Conservation (phyloP, 1,284 basidiomycete species). For the Paramarasmius palmivorus region DNA sequence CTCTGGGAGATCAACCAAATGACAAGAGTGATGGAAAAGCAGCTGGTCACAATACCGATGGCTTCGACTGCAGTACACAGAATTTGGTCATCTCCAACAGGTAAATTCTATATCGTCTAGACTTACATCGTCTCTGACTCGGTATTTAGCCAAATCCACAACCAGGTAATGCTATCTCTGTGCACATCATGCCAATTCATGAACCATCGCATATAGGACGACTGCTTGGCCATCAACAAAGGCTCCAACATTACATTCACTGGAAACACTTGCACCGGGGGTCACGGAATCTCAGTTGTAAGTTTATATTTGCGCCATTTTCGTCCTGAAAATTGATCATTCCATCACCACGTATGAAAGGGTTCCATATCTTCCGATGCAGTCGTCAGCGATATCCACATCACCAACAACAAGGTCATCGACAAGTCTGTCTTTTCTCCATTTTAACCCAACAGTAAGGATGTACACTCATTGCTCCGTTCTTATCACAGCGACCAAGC, state of each 20-base stretch:
- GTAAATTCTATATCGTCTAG: slow-evolving; percentile 19
- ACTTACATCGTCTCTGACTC: neutral
- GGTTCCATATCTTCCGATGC: slow-evolving; percentile 40
- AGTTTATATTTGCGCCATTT: neutral
- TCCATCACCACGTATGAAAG: slow-evolving; percentile 3
- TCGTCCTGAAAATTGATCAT: neutral
- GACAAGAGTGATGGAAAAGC: slow-evolving; percentile 40
- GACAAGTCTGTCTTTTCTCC: slow-evolving; percentile 13
- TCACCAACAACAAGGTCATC: slow-evolving; percentile 34
- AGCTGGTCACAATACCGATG: slow-evolving; percentile 55
- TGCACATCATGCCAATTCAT: neutral
- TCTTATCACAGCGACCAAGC: slow-evolving; percentile 27
- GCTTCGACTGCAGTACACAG: slow-evolving; percentile 50
- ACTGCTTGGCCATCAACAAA: slow-evolving; percentile 53
- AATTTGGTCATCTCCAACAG: slow-evolving; percentile 45
- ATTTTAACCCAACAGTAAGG: neutral
- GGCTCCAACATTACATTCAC: slow-evolving; percentile 49
- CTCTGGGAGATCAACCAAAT: slow-evolving; percentile 43
- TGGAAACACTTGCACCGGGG: slow-evolving; percentile 45
- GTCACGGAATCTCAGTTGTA: slow-evolving; percentile 51
- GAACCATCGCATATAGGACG: slow-evolving; percentile 36
- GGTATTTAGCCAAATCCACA: slow-evolving; percentile 16
- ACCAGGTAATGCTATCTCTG: slow-evolving; percentile 6
- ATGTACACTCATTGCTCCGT: neutral
- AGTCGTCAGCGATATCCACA: slow-evolving; percentile 36